These are phyloP conservation scores for Lactarius vividus DNA, from an alignment of 768 basidiomycete genomes.

Conservation along the genomic window DNA sequence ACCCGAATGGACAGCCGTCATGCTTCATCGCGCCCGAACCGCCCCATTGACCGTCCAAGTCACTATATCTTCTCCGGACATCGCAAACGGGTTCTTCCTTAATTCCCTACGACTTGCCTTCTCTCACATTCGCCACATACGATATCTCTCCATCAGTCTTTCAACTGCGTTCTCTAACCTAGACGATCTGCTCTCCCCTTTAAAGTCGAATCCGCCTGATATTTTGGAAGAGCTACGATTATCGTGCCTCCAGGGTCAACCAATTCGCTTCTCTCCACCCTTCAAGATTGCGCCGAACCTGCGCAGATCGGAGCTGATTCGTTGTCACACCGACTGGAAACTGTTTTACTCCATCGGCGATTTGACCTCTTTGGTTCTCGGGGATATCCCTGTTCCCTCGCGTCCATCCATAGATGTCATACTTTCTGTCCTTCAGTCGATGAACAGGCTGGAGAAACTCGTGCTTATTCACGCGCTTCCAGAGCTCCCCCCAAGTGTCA, in stretches of 20 bases:
- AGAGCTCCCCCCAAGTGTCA: conserved; percentile 5
- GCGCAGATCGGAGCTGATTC: conserved; percentile 4
- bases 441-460: conserved; percentile 17
- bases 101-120: conserved; percentile 17
- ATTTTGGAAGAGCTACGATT: conserved; percentile 16
- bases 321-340: conserved; percentile 19
- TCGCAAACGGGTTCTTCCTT: not conserved
- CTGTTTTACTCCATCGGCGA: conserved; percentile 9
- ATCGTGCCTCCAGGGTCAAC: not conserved
- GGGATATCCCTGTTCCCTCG: not conserved
- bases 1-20: conserved; percentile 19
- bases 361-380: conserved; percentile 13
- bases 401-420: conserved; percentile 13
- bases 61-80: not conserved
- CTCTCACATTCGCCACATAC: conserved; percentile 23
- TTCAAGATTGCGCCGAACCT: conserved; percentile 13
- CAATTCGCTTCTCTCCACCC: not conserved
- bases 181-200: conserved; percentile 1
- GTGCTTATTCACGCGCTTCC: conserved; percentile 2
- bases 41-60: conserved; percentile 20
- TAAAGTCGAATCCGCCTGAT: conserved; percentile 1
- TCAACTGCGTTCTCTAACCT: not conserved
- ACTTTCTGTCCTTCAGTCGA: conserved; percentile 3
- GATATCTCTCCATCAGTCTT: conserved; percentile 10
- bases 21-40: conserved; percentile 20